Base-by-base conservation (phyloP, 2,329 filamentous ascomycete species). In the Madurella mycetomatis region DNA sequence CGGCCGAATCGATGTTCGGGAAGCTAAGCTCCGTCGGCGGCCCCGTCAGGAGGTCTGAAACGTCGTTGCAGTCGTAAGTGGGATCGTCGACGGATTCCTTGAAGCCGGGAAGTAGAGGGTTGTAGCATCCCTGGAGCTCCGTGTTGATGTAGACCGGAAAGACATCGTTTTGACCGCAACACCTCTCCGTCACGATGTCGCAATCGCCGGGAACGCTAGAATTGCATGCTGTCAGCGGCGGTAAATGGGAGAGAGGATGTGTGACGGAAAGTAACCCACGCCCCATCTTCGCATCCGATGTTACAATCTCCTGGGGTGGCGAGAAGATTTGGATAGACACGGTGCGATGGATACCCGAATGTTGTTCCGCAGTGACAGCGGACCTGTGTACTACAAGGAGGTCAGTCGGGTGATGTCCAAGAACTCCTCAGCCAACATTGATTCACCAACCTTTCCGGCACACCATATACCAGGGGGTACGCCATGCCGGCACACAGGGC, bases 91-190 rank as follows among this genome's bases (percentile, higher is more conserved):
- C 42, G 7, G 34, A 9, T 5, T 39, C 15, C 39, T 52, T 56
- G 54, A 48, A 55, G 15, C 68, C 68, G 1, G 68, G 68, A 16
- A 68, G 67, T 5, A 39, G 31, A 0, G 68, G 68, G 5, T 58
- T 53, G 60, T 76, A 78, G 67, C 79, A 81, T 8, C 69, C 67
- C 51, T 78, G 74, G 37, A 80, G 64, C 2, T 76, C 73, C 1
- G 77, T 74, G 57, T 79, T 80, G 25, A 77, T 76, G 18, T 76
- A 72, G 32, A 80, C 71, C 53, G 79, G 75, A 61, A 72, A 76
- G 12, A 75, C 66, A 31, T 58, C 51, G 32, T 25, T 51, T 8
- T 25, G 44, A 25, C 49, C 61, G 58, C 66, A 66, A 64, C 67
- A 65, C 42, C 58, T 52, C 32, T 60, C 53, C 2, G 60, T 57